Evolutionary conservation across 164 flowering plant genomes (phyloP), one percentile per base, ranked within the genome.

Genomic region (Vitis vinifera): DNA sequence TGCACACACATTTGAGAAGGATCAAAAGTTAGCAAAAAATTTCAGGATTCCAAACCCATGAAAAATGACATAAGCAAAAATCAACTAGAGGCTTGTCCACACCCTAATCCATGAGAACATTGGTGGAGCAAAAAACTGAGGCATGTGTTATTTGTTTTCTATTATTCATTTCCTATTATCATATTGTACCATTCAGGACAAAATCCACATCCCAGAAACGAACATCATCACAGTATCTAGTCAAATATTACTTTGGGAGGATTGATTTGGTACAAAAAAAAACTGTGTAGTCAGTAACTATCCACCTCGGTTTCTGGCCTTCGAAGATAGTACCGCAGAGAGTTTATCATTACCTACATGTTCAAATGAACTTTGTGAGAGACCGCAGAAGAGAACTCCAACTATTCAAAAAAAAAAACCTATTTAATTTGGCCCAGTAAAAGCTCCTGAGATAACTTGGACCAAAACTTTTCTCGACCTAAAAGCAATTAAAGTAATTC

Each of bases 301-400:
- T 90, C 97, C 59, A 91, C 83, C 49, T 87, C 93, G 4, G 93
- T 82, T 67, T 83, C 87, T 57, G 91, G 91, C 82, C 88, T 82
- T 68, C 95, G 84, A 37, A 93, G 90, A 82, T 87, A 95, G 82
- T 89, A 95, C 8, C 99, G 98, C 72, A 95, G 81, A 70, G 97
- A 90, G 79, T 95, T 95, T 15, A 75, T 78, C 73, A 95, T 63
- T 5, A 90, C 97, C 99, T 95, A 91, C 85, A 79, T 13, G 68
- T 69, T 58, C 49, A 55, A 48, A 53, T 63, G 58, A 62, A 48
- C 44, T 11, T 23, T 4, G 7, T 60, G 50, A 61, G 50, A 71
- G 57, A 53, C 55, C 27, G 51, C 19, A 29, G 53, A 4, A 51
- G 10, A 11, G 30, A 9, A 37, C 44, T 37, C 44, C 44, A 37